Conservation (phyloP, 2,329 filamentous ascomycete species). For the Raffaelea arxii region DNA sequence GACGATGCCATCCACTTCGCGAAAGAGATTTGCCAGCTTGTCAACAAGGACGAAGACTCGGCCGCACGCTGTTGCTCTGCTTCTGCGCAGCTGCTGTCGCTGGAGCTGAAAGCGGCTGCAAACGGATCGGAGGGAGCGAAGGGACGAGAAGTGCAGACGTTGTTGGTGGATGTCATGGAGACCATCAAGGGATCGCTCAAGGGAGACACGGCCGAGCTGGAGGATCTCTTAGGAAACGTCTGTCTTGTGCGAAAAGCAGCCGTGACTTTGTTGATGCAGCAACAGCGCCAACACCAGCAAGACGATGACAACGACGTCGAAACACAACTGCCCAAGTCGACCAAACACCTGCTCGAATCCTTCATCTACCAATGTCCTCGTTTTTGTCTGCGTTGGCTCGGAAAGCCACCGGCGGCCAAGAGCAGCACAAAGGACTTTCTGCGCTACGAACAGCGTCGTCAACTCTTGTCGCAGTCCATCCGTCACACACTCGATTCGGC, state of each 20-base stretch:
- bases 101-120: conserved; percentile 37
- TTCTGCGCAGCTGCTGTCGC: conserved; percentile 44
- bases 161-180: conserved; percentile 40
- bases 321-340: conserved; percentile 8
- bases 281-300: conserved; percentile 3
- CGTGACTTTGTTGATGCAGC: conserved; percentile 34
- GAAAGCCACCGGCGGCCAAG: conserved; percentile 41
- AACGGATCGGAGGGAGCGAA: conserved; percentile 26
- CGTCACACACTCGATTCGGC: conserved; percentile 50
- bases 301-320: conserved; percentile 2
- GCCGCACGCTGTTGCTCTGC: conserved; percentile 41
- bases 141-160: no score
- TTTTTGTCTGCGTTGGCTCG: conserved; percentile 52
- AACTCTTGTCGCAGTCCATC: conserved; percentile 41
- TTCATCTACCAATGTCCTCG: conserved; percentile 50
- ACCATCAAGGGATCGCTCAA: conserved; percentile 49
- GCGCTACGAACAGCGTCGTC: conserved; percentile 51
- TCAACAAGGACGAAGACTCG: conserved; percentile 31
- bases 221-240: conserved; percentile 49
- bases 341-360: conserved; percentile 36
- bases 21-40: conserved; percentile 29
- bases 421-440: conserved; percentile 46
- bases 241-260: conserved; percentile 45
- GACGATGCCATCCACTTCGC: conserved; percentile 49
- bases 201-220: conserved; percentile 48